A percentile compares a stretch with the other conserved stretches of the same genome.
Conservation (phyloP, 116 monocot species). For the Dioscorea cayenensis region DNA sequence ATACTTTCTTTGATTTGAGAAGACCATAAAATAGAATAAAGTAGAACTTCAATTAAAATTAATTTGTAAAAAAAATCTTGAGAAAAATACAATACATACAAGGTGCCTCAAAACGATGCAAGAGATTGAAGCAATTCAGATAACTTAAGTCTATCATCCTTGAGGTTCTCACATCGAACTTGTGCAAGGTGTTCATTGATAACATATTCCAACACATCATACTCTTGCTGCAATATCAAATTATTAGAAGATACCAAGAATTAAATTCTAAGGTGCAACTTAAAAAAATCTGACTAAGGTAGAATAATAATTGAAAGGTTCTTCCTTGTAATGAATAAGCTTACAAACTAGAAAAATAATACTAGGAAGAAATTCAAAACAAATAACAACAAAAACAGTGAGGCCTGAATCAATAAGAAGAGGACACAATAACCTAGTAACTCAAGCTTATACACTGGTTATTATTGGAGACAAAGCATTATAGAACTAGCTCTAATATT, state of each 20-base stretch:
- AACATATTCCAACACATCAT: constrained; percentile 96
- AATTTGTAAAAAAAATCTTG: neutral
- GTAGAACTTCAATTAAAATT: neutral
- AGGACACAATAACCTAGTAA: neutral
- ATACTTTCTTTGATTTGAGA: no score
- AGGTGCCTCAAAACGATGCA: constrained; percentile 98
- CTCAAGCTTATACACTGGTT: no score
- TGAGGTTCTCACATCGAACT: constrained; percentile 90
- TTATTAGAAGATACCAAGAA: neutral
- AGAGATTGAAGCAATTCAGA: constrained; percentile 99
- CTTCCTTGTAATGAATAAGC: neutral
- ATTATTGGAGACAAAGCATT: no score
- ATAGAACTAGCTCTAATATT: neutral
- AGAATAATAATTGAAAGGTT: neutral
- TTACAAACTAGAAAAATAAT: neutral
- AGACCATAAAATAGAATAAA: neutral
- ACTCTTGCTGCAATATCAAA: constrained; percentile 64
- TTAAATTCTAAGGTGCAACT: neutral
- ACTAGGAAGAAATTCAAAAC: neutral
- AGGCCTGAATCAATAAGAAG: neutral
- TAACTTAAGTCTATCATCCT: constrained; percentile 96
- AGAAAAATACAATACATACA: constrained; percentile 43
- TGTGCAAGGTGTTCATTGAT: constrained; percentile 94
- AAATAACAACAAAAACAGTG: neutral
- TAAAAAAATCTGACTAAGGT: neutral